These are phyloP conservation scores for Penicillium canescens DNA, from an alignment of 495 filamentous ascomycete genomes.

Conservation along the genomic window DNA sequence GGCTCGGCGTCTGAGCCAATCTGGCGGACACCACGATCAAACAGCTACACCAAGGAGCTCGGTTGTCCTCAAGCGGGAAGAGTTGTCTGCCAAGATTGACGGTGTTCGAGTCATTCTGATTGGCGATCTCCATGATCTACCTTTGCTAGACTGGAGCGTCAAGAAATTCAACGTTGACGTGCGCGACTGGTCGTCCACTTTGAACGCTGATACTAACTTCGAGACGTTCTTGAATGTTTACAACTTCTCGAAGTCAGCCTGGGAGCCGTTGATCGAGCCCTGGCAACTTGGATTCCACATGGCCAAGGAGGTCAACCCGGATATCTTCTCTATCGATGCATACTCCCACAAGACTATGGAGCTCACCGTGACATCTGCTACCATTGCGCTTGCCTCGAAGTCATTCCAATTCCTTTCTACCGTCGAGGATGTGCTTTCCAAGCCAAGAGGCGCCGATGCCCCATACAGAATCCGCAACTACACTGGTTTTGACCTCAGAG, in stretches of 20 bases:
- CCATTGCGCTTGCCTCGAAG: constrained; percentile 89
- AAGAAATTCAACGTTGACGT: constrained; percentile 83
- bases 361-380: constrained; percentile 88
- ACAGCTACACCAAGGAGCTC: constrained; percentile 38
- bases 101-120: constrained; percentile 93
- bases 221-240: constrained; percentile 96
- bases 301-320: constrained; percentile 72
- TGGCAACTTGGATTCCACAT: constrained; percentile 93
- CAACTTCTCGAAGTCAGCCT: constrained; percentile 98
- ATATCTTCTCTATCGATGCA: constrained; percentile 78
- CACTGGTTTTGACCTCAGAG: constrained; percentile 84
- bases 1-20: constrained; percentile 39
- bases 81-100: constrained; percentile 78
- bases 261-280: constrained; percentile 95
- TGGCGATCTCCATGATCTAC: constrained; percentile 91
- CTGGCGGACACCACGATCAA: constrained; percentile 26
- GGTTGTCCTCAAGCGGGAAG: constrained; percentile 71
- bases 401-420: constrained; percentile 86
- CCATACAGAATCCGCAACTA: constrained; percentile 94
- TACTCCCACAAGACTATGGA: constrained; percentile 88
- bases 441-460: constrained; percentile 87
- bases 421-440: constrained; percentile 90
- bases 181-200: constrained; percentile 83
- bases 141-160: constrained; percentile 90
- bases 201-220: constrained; percentile 84